Conservation (phyloP, 805 yeast genomes). For the Wickerhamiella allomyrinae region DNA sequence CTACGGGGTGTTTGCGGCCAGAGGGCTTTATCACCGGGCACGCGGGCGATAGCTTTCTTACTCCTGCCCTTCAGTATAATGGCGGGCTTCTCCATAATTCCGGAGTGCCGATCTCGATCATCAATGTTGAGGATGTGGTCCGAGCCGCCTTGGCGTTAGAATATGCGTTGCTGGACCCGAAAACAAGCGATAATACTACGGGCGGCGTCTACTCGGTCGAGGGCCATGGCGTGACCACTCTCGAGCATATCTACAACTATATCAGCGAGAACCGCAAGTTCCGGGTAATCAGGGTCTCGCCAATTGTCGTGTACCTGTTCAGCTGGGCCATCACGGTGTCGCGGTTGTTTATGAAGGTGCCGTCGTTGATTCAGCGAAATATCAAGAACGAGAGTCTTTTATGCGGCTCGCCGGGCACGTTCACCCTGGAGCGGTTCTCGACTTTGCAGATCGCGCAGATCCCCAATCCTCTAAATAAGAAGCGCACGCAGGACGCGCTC, state of each 20-base stretch:
- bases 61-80: slow-evolving; percentile 14
- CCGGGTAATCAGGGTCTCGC: slow-evolving; percentile 11
- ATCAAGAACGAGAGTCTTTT: slow-evolving; percentile 9
- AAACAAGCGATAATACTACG: slow-evolving; percentile 6
- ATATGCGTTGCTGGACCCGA: slow-evolving; percentile 16
- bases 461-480: slow-evolving; percentile 13
- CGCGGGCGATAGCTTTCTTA: slow-evolving; percentile 17
- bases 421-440: slow-evolving; percentile 19
- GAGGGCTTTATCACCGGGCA: slow-evolving; percentile 21
- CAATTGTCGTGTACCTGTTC: slow-evolving; percentile 13
- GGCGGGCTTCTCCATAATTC: slow-evolving; percentile 16
- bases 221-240: slow-evolving; percentile 15
- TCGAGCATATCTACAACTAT: slow-evolving; percentile 14
- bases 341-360: slow-evolving; percentile 9
- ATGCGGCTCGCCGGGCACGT: slow-evolving; percentile 10
- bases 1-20: slow-evolving; percentile 14
- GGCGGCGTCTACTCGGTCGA: slow-evolving; percentile 13
- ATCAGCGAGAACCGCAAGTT: slow-evolving; percentile 8
- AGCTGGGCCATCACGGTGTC: slow-evolving; percentile 9
- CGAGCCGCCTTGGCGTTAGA: slow-evolving; percentile 31
- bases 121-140: slow-evolving; percentile 26
- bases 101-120: slow-evolving; percentile 17
- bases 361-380: slow-evolving; percentile 4
- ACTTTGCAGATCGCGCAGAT: slow-evolving; percentile 18
- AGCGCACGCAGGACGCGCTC: slow-evolving; percentile 13